phyloP scores from a whole-genome alignment of 192 early-diverging fungal genomes.

The Chytriomyces confervae region DNA sequence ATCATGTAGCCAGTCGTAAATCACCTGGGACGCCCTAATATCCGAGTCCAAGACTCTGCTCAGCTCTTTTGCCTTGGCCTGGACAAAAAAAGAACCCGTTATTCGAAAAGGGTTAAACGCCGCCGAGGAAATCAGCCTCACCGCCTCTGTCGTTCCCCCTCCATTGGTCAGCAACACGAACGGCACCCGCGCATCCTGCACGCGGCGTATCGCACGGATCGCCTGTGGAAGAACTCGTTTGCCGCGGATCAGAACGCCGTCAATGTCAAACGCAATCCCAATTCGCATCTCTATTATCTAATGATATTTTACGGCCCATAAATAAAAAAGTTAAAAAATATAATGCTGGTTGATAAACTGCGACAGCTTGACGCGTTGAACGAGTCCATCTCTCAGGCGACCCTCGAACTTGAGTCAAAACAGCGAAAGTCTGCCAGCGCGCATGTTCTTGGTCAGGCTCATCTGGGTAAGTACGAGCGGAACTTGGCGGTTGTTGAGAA shows the following conservation, averaged over 20 bases:
- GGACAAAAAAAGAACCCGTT: not conserved
- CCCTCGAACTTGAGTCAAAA: slow-evolving; percentile 1
- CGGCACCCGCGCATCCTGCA: slow-evolving; percentile 52
- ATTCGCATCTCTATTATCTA: slow-evolving; percentile 12
- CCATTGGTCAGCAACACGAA: slow-evolving; percentile 80
- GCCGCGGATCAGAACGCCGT: slow-evolving; percentile 89
- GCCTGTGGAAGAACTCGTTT: slow-evolving; percentile 71
- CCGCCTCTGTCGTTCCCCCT: slow-evolving; percentile 40
- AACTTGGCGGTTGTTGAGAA: too few relatives aligned
- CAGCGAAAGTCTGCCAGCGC: not conserved
- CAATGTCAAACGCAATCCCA: slow-evolving; percentile 60
- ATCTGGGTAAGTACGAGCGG: not conserved
- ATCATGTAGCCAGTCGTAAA: too few relatives aligned
- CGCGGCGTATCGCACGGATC: slow-evolving; percentile 65
- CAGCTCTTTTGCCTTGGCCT: slow-evolving; percentile 73
- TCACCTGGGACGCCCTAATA: slow-evolving; percentile 25
- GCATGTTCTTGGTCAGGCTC: not conserved
- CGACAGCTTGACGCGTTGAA: not conserved
- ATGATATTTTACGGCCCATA: not conserved
- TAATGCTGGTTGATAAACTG: not conserved
- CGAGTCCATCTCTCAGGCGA: not conserved
- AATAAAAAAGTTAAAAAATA: not conserved
- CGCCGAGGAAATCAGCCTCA: too few relatives aligned
- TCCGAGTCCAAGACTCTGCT: slow-evolving; percentile 38
- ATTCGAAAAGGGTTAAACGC: too few relatives aligned